phyloP scores from a whole-genome alignment of 768 basidiomycete genomes.

The Serendipita vermifera region DNA sequence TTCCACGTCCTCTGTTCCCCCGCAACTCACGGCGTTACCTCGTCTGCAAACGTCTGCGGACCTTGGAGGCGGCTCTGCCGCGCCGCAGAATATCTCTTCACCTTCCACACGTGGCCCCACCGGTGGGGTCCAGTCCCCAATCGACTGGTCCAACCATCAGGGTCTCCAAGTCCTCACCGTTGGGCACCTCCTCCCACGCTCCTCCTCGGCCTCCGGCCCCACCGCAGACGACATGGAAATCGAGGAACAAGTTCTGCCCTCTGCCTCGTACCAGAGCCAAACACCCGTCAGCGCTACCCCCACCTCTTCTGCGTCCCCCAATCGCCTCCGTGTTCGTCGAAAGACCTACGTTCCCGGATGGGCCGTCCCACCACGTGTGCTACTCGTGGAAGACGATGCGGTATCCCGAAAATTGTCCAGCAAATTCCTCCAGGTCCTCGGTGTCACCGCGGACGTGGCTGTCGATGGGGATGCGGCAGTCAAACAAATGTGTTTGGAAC shows the following conservation, averaged over 20 bases:
- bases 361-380: conserved; percentile 80
- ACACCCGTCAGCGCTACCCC: not conserved
- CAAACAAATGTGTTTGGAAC: conserved; percentile 90
- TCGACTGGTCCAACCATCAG: conserved; percentile 31
- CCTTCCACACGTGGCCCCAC: no score
- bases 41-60: not conserved
- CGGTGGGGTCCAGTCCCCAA: not conserved
- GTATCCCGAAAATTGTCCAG: conserved; percentile 78
- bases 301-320: not conserved
- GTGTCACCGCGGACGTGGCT: conserved; percentile 87
- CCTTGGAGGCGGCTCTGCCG: not conserved
- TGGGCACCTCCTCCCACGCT: conserved; percentile 57
- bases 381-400: conserved; percentile 91
- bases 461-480: conserved; percentile 88
- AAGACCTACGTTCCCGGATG: conserved; percentile 79
- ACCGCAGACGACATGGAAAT: conserved; percentile 23
- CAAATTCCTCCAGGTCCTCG: conserved; percentile 92
- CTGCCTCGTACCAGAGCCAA: not conserved
- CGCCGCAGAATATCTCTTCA: not conserved
- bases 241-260: conserved; percentile 15
- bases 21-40: not conserved
- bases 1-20: not conserved
- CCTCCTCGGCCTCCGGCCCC: conserved; percentile 29
- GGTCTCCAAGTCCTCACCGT: conserved; percentile 72
- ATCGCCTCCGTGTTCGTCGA: conserved; percentile 45